Base-by-base conservation (phyloP, 106 monocot species). In the Apostasia shenzhenica region DNA sequence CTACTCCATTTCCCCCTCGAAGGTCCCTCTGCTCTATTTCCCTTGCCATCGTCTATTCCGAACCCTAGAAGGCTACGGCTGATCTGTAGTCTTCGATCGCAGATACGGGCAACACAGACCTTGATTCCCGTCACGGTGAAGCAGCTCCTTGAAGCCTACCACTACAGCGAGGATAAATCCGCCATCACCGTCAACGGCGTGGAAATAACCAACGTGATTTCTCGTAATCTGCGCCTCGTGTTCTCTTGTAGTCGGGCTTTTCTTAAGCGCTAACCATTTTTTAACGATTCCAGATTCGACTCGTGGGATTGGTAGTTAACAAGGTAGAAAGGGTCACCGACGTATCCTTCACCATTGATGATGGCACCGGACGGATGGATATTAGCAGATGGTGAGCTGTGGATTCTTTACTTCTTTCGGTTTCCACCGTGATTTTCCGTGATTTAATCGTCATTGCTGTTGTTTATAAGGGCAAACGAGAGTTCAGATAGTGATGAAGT, bases 321-420 rank as follows among this genome's bases (percentile, higher is more conserved):
- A 87, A 84, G 87, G 73, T 81, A 76, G 86, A 79, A 74, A 85
- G 81, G 69, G 76, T 61, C 13, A 81, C 90, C 8, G 90, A 86
- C 68, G 84, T 85, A 4, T 81, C 87, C 14, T 94, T 94, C 71
- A 85, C 86, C 2, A 78, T 94, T 26, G 87, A 94, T 72, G 94
- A 94, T 45, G 84, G 94, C 45, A 94, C 87, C 2, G 90, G 94
- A 40, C 63, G 78, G 71, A 87, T 94, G 43, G 80, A 82, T 61
- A 74, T 94, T 69, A 66, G 48, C 13, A 75, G 80, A 79, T 94
- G 94, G 90, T 94, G 75, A 60, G 64, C 1, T 64, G 41, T 37
- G 2, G 61, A 53, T 50, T 41, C 40, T 14, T 41, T 54, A 5
- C 47, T 48, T 61, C 12, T 5, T 70, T 57, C 42, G 61, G 67